A percentile compares a stretch with the other conserved stretches of the same genome.
Conservation (phyloP, 306 rosid species). For the Trichosanthes truncata region DNA sequence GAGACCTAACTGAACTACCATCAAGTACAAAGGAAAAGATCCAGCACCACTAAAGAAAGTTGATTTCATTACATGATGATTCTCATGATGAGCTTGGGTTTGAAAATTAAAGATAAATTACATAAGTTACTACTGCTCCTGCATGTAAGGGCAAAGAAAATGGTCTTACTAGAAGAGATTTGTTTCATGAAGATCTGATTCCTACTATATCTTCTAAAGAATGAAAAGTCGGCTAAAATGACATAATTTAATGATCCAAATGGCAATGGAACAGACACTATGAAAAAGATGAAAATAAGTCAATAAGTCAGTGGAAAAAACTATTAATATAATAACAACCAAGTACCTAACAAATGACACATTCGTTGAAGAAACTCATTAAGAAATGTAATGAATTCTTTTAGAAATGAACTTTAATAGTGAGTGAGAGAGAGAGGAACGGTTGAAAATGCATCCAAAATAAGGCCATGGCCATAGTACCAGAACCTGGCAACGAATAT, state of each 20-base stretch:
- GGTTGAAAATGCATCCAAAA: not conserved
- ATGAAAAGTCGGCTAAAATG: not conserved
- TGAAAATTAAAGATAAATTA: not conserved
- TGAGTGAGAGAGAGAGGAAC: not conserved
- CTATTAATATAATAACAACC: not conserved
- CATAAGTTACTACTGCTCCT: not conserved
- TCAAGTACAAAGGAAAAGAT: not conserved
- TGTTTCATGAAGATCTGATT: not conserved
- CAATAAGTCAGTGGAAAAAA: not conserved
- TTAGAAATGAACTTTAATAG: not conserved
- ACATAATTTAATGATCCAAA: not conserved
- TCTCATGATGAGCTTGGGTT: not conserved
- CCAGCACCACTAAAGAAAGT: not conserved
- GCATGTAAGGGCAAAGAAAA: not conserved
- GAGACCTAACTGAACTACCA: not conserved
- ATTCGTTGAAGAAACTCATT: not conserved
- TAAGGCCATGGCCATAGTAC: too few species aligned
- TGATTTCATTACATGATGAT: not conserved
- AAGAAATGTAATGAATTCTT: not conserved
- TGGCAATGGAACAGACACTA: not conserved
- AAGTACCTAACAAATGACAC: not conserved
- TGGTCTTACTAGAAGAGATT: not conserved
- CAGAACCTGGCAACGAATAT: not conserved
- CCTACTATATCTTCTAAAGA: not conserved
- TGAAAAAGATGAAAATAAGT: not conserved